These are phyloP conservation scores for Fragosphaeria purpurea DNA, from an alignment of 2,329 filamentous ascomycete species.

Conservation along the genomic window DNA sequence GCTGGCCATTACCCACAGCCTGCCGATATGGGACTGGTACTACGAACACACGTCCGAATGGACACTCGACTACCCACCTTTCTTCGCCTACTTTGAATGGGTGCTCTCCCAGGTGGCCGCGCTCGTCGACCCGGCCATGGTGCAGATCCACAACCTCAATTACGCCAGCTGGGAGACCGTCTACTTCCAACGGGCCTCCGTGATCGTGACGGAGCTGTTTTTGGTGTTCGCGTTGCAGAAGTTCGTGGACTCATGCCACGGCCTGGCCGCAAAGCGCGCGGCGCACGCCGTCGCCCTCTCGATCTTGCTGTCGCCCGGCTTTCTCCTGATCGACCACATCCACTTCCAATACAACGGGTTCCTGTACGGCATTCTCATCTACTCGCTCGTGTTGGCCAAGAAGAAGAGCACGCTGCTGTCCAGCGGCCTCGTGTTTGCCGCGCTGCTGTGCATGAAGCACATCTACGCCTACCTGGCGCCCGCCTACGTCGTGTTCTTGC, in stretches of 20 bases:
- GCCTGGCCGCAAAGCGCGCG: constrained; percentile 51
- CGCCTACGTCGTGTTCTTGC: constrained; percentile 87
- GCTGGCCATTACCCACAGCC: constrained; percentile 87
- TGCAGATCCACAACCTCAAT: constrained; percentile 67
- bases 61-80: constrained; percentile 97
- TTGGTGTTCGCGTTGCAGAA: constrained; percentile 72
- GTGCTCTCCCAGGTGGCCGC: constrained; percentile 69
- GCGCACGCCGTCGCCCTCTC: constrained; percentile 83
- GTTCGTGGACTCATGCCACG: constrained; percentile 63
- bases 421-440: constrained; percentile 76
- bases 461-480: constrained; percentile 95
- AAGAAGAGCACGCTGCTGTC: constrained; percentile 62
- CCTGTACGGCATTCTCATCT: constrained; percentile 81
- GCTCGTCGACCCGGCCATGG: constrained; percentile 70
- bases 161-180: constrained; percentile 91
- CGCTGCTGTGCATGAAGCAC: constrained; percentile 87
- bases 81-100: constrained; percentile 98
- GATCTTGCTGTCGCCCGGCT: constrained; percentile 79
- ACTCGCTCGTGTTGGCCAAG: constrained; percentile 76
- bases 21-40: constrained; percentile 87
- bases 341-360: constrained; percentile 99
- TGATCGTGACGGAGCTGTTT: constrained; percentile 75
- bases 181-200: constrained; percentile 85
- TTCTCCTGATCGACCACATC: constrained; percentile 95
- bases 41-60: constrained; percentile 97